A percentile compares a stretch with the other conserved stretches of the same genome.
phyloP scores from a whole-genome alignment of 164 flowering plant species.

The Sextonia rubra region DNA sequence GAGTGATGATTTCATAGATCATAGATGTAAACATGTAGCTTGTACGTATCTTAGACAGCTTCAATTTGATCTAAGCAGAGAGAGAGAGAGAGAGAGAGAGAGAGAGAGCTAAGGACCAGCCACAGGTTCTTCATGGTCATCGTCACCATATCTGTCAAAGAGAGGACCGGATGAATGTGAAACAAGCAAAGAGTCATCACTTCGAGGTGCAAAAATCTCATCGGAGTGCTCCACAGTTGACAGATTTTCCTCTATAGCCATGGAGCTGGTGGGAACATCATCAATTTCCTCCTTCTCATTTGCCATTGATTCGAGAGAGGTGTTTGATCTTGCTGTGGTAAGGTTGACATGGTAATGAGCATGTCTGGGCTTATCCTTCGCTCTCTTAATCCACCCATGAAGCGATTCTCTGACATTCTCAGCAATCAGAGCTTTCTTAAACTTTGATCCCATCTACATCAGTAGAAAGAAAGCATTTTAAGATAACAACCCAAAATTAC shows the following conservation, averaged over 20 bases:
- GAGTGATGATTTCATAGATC: no score
- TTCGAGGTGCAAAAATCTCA: constrained; percentile 10
- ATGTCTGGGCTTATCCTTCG: constrained; percentile 27
- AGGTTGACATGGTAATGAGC: constrained; percentile 11
- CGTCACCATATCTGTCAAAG: constrained; percentile 4
- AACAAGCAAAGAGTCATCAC: constrained; percentile 1
- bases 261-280: background rate
- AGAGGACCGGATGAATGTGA: constrained; percentile 9
- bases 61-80: no score
- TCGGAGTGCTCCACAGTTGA: background rate
- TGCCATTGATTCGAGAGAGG: constrained; percentile 25
- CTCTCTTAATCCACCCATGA: constrained; percentile 61
- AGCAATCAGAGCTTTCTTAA: constrained; percentile 60
- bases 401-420: constrained; percentile 60
- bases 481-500: background rate
- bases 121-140: background rate
- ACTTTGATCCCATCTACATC: constrained; percentile 76
- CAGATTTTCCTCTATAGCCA: constrained; percentile 19
- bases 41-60: no score
- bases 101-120: no score
- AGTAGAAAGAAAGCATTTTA: background rate
- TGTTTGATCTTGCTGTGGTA: constrained; percentile 22
- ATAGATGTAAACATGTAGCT: no score
- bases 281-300: constrained; percentile 14
- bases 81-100: no score